A percentile compares a stretch with the other conserved stretches of the same genome.
Evolutionary conservation across 176 grass and related monocot species (phyloP).

Genomic region (Alopecurus myosuroides): DNA sequence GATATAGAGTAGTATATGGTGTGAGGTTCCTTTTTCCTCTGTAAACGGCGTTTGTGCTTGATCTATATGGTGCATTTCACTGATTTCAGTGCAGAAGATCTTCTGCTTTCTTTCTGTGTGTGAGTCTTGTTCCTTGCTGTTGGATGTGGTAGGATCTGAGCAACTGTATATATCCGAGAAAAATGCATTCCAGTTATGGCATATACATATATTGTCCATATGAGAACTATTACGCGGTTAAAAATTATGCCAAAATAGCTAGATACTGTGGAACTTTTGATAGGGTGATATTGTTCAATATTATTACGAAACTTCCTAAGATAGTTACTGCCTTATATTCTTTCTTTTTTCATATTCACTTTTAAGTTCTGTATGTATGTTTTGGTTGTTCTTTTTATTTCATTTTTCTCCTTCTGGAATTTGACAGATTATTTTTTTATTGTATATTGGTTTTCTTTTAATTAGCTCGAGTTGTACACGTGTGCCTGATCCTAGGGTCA

Average conservation of each 20-base stretch:
- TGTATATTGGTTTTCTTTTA: neutral
- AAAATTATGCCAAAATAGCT: neutral
- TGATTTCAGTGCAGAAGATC: neutral
- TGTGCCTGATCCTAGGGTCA: neutral
- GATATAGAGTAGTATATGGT: neutral
- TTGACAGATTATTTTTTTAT: neutral
- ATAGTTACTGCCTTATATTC: neutral
- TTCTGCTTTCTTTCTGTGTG: neutral
- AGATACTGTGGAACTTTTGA: slow-evolving; percentile 8
- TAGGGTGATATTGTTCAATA: neutral
- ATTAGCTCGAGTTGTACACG: neutral
- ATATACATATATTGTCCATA: neutral
- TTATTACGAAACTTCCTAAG: neutral
- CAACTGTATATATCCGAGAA: neutral
- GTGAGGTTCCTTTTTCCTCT: neutral
- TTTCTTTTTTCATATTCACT: neutral
- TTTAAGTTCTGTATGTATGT: neutral
- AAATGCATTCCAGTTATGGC: neutral
- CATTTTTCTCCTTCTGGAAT: neutral
- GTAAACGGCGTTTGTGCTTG: neutral
- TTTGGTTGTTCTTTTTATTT: neutral
- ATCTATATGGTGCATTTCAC: neutral
- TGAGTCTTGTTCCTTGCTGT: neutral
- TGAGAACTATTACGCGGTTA: neutral
- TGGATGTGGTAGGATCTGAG: neutral